phyloP scores from a whole-genome alignment of 2,329 filamentous ascomycete genomes.

The Dissoconium aciculare region DNA sequence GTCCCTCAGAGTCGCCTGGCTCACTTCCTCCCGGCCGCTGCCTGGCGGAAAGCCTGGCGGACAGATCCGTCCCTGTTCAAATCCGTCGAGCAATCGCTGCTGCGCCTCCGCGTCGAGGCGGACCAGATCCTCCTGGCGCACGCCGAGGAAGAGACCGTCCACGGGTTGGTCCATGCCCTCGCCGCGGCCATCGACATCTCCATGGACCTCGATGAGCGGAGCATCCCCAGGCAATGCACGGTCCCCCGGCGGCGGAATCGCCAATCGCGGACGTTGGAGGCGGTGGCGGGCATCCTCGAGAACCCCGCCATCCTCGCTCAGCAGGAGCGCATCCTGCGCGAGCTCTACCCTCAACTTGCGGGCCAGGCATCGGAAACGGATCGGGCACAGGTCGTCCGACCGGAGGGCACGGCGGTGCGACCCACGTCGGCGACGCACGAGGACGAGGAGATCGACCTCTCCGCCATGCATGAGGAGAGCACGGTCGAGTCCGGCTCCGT shows the following conservation, averaged over 20 bases:
- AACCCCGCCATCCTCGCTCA: conserved; percentile 30
- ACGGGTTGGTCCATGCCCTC: conserved; percentile 52
- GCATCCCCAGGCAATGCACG: conserved; percentile 30
- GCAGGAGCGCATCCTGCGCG: conserved; percentile 34
- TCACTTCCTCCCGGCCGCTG: conserved; percentile 28
- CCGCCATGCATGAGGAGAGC: conserved; percentile 23
- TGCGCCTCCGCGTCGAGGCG: conserved; percentile 56
- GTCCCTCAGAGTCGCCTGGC: conserved; percentile 32
- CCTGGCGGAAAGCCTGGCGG: conserved; percentile 27
- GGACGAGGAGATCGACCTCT: conserved; percentile 24
- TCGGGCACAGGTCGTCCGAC: conserved; percentile 5
- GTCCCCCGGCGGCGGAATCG: conserved; percentile 30
- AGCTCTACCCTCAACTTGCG: conserved; percentile 32
- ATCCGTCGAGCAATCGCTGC: conserved; percentile 41
- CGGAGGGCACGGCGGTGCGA: conserved; percentile 5
- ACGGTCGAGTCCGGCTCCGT: no score
- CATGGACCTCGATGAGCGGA: conserved; percentile 53
- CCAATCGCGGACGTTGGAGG: conserved; percentile 16
- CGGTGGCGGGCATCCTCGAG: conserved; percentile 20
- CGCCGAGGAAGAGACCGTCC: conserved; percentile 47
- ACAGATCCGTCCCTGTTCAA: conserved; percentile 34
- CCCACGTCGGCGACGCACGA: conserved; percentile 15
- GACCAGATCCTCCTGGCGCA: conserved; percentile 61
- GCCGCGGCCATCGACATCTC: conserved; percentile 63
- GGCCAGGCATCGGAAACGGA: conserved; percentile 5